Conservation (phyloP, 1,139 yeast genomes). For the Yamadazyma siamensis region DNA sequence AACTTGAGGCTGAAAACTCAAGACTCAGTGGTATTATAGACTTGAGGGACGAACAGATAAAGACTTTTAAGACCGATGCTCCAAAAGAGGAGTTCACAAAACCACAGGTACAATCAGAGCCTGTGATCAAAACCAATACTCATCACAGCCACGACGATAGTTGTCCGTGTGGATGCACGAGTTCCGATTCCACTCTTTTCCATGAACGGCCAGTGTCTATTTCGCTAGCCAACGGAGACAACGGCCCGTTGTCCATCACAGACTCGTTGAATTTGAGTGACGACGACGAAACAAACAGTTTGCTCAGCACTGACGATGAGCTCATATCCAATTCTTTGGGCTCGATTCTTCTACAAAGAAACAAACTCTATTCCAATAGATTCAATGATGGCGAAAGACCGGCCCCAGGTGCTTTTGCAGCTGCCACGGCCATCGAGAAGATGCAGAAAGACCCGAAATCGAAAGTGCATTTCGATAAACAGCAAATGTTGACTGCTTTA, state of each 20-base stretch:
- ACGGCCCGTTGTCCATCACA: conserved; percentile 26
- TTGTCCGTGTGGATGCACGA: conserved; percentile 53
- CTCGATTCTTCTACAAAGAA: conserved; percentile 16
- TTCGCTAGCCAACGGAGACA: conserved; percentile 40
- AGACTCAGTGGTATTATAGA: conserved; percentile 50
- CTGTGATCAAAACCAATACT: too few species aligned
- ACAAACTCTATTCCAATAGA: conserved; percentile 15
- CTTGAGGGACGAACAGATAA: conserved; percentile 59
- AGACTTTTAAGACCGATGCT: conserved; percentile 16
- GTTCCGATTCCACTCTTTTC: conserved; percentile 44
- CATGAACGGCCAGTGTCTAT: conserved; percentile 64
- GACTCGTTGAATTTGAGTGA: conserved; percentile 47
- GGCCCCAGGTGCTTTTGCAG: conserved; percentile 75
- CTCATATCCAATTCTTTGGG: conserved; percentile 13
- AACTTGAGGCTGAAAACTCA: conserved; percentile 42
- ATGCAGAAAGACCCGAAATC: conserved; percentile 38
- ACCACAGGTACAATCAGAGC: not conserved
- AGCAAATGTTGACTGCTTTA: conserved; percentile 55
- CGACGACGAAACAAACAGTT: conserved; percentile 39
- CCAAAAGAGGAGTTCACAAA: conserved; percentile 1
- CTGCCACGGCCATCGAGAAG: conserved; percentile 64
- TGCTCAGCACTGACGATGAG: conserved; percentile 30
- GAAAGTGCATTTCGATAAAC: conserved; percentile 28
- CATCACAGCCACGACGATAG: conserved; percentile 42
- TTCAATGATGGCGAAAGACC: conserved; percentile 50